These are phyloP conservation scores for Saccharomycopsis sp. DNA, from an alignment of 805 yeast genomes.

Conservation along the genomic window DNA sequence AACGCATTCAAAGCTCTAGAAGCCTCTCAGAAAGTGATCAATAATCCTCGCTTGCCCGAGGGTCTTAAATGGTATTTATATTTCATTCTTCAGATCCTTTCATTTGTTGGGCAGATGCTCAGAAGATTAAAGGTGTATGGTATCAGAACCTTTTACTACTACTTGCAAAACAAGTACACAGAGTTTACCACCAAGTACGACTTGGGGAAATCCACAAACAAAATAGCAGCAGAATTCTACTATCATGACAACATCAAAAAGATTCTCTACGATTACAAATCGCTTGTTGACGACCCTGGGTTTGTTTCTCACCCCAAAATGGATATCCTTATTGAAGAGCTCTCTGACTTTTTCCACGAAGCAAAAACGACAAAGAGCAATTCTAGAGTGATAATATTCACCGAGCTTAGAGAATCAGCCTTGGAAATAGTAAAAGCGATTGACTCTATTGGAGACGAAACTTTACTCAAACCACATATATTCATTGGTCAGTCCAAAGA, in stretches of 20 bases:
- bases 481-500: constrained; percentile 90
- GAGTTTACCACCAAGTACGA: constrained; percentile 55
- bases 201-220: constrained; percentile 56
- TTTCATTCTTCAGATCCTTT: constrained; percentile 54
- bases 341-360: constrained; percentile 46
- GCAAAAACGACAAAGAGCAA: constrained; percentile 31
- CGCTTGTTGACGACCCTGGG: constrained; percentile 34
- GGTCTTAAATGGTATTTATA: constrained; percentile 70
- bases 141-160: constrained; percentile 62
- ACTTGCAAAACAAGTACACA: constrained; percentile 50
- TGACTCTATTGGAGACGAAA: constrained; percentile 35
- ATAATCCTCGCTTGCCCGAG: constrained; percentile 51
- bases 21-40: constrained; percentile 50
- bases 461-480: constrained; percentile 58
- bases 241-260: constrained; percentile 41
- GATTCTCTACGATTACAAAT: constrained; percentile 40
- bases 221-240: constrained; percentile 56
- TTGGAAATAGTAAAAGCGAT: constrained; percentile 68
- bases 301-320: constrained; percentile 63
- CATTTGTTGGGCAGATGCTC: constrained; percentile 65
- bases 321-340: constrained; percentile 48
- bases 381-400: constrained; percentile 79
- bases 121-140: constrained; percentile 77
- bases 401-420: constrained; percentile 87
- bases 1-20: constrained; percentile 69